Percentiles rank a stretch among this genome's conserved stretches.
Evolutionary conservation across 371 early-diverging fungal species (phyloP).

Genomic region (Apophysomyces variabilis): DNA sequence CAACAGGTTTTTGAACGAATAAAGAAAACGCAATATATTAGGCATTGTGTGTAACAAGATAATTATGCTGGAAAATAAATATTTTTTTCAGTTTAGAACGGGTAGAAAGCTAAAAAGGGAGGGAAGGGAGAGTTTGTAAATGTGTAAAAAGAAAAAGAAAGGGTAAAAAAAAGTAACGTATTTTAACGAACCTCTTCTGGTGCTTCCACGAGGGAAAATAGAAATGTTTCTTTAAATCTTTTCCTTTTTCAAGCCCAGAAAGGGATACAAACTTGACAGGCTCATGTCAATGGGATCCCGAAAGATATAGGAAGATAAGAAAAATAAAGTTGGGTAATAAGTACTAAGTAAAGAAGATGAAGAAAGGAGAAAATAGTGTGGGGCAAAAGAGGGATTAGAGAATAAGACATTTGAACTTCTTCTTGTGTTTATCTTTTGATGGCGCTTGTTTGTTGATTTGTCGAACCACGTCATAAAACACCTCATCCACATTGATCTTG

Average conservation of each 20-base stretch:
- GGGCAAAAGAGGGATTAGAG: slow-evolving; percentile 25
- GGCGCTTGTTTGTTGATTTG: slow-evolving; percentile 59
- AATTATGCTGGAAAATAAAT: too few species aligned
- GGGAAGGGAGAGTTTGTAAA: neutral
- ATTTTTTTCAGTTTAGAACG: too few species aligned
- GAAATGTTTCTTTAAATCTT: neutral
- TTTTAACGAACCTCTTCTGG: slow-evolving; percentile 1
- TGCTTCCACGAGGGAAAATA: neutral
- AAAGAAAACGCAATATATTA: too few species aligned
- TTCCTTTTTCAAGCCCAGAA: neutral
- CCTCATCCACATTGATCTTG: slow-evolving; percentile 84
- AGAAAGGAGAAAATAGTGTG: slow-evolving; percentile 1
- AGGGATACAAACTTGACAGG: slow-evolving; percentile 7
- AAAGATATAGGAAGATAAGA: slow-evolving; percentile 1
- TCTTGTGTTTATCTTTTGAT: slow-evolving; percentile 42
- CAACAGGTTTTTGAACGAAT: too few species aligned
- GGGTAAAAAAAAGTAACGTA: neutral
- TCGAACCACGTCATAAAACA: slow-evolving; percentile 66
- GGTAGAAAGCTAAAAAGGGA: too few species aligned
- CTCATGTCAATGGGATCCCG: slow-evolving; percentile 5
- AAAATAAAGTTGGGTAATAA: neutral
- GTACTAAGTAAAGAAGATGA: too few species aligned
- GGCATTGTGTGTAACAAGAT: too few species aligned
- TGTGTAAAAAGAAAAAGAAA: neutral
- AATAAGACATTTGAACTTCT: slow-evolving; percentile 45